A percentile compares a stretch with the other conserved stretches of the same genome.
Evolutionary conservation across 148 eudicot species (phyloP).

Genomic region (Polygonum maritimum): DNA sequence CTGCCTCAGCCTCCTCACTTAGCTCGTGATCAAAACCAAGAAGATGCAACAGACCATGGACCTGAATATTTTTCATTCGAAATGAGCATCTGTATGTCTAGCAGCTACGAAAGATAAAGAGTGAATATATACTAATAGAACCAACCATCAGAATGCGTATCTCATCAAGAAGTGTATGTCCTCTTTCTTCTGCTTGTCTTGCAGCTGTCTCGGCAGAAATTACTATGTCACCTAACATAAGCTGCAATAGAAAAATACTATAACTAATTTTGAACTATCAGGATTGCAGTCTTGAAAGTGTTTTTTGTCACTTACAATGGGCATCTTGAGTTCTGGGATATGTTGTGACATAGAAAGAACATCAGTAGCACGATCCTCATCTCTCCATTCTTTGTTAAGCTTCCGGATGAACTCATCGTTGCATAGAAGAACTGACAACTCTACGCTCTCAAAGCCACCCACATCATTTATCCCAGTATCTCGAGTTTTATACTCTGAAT

Average conservation of each 20-base stretch:
- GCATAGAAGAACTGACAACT: conserved; percentile 77
- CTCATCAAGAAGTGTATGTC: conserved; percentile 85
- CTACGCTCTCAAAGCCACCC: conserved; percentile 60
- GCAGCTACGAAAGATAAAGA: background rate
- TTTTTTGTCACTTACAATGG: conserved; percentile 44
- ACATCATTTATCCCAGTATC: conserved; percentile 54
- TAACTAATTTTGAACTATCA: background rate
- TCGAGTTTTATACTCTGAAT: conserved; percentile 63
- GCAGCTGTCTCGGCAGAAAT: conserved; percentile 94
- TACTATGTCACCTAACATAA: conserved; percentile 93
- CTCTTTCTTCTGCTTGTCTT: conserved; percentile 90
- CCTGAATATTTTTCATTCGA: conserved; percentile 26
- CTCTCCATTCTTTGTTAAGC: conserved; percentile 94
- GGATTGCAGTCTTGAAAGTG: conserved; percentile 1
- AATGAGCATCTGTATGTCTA: background rate
- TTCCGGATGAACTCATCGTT: conserved; percentile 72
- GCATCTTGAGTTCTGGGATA: conserved; percentile 76
- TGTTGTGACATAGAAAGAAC: conserved; percentile 98
- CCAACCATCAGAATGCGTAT: conserved; percentile 79
- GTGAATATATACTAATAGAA: background rate
- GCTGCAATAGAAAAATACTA: conserved; percentile 40
- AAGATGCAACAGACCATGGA: conserved; percentile 90
- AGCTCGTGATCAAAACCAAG: conserved; percentile 93
- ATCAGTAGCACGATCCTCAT: conserved; percentile 89
- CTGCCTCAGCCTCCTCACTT: conserved; percentile 84